Conservation (phyloP, 2,329 filamentous ascomycete species). For the Hymenoscyphus infarciens region DNA sequence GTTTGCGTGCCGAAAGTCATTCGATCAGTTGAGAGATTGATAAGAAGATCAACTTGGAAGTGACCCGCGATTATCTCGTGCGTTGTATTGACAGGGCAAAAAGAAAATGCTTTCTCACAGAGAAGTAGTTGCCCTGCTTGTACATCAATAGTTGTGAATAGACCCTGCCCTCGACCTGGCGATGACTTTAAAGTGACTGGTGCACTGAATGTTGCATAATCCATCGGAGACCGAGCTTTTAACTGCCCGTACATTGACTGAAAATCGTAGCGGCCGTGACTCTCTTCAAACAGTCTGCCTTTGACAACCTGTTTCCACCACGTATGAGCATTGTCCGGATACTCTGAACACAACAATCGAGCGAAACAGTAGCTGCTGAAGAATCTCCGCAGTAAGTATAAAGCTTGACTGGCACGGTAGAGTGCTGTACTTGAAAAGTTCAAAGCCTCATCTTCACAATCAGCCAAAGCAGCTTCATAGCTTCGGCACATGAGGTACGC, state of each 20-base stretch:
- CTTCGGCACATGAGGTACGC: not conserved
- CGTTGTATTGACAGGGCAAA: not conserved
- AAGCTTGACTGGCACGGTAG: not conserved
- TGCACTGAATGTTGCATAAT: not conserved
- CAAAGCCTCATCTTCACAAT: not conserved
- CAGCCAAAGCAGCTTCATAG: not conserved
- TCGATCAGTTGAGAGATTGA: not conserved
- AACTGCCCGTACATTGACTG: not conserved
- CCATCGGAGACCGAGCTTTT: not conserved
- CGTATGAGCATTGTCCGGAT: not conserved
- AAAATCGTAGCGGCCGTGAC: not conserved
- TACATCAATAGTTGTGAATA: not conserved
- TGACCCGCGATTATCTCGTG: not conserved
- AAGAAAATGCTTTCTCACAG: constrained; percentile 8
- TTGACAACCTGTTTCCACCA: not conserved
- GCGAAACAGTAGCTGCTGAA: not conserved
- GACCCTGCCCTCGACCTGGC: not conserved
- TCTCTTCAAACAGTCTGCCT: not conserved
- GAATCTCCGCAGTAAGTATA: not conserved
- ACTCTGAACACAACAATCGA: not conserved
- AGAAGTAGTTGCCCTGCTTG: constrained; percentile 7
- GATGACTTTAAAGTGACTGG: not conserved
- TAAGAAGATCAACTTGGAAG: not conserved
- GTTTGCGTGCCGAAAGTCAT: not conserved
- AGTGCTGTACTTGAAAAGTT: not conserved